These are phyloP conservation scores for Raphanus sativus DNA, from an alignment of 345 rosid species.

Conservation along the genomic window DNA sequence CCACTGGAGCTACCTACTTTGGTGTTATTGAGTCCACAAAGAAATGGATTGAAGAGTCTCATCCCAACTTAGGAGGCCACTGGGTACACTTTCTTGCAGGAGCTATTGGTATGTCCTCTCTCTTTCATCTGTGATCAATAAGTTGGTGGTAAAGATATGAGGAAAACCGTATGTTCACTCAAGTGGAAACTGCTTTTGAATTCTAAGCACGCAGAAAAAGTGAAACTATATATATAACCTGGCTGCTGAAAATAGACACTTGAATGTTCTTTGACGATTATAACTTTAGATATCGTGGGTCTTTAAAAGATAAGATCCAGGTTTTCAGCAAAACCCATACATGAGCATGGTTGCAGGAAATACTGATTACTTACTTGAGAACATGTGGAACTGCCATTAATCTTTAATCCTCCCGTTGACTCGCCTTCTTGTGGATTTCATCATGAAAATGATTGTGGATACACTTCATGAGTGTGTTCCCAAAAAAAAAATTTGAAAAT, in stretches of 20 bases:
- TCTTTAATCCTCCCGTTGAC: background rate
- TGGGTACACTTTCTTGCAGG: constrained; percentile 95
- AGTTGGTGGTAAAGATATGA: constrained; percentile 5
- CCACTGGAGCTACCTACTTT: constrained; percentile 96
- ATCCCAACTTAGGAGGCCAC: constrained; percentile 79
- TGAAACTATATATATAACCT: background rate
- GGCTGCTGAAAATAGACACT: background rate
- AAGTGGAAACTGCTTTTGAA: constrained; percentile 5
- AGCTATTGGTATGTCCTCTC: constrained; percentile 63
- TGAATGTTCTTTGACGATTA: background rate
- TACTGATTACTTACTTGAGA: constrained; percentile 27
- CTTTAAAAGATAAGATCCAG: background rate
- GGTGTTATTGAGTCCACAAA: constrained; percentile 92
- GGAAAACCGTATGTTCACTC: background rate
- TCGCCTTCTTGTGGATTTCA: background rate
- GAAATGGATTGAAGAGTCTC: constrained; percentile 87
- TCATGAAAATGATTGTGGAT: background rate
- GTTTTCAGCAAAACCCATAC: background rate
- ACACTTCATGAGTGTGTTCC: background rate
- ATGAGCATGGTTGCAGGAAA: constrained; percentile 4
- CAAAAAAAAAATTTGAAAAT: background rate
- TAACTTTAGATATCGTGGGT: background rate
- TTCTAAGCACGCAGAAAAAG: constrained; percentile 14
- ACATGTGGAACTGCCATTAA: background rate
- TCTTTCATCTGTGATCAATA: background rate